Percentiles rank a stretch among this genome's conserved stretches.
These are phyloP conservation scores for Talaromyces islandicus DNA, from an alignment of 2,329 filamentous ascomycete species.

Conservation along the genomic window DNA sequence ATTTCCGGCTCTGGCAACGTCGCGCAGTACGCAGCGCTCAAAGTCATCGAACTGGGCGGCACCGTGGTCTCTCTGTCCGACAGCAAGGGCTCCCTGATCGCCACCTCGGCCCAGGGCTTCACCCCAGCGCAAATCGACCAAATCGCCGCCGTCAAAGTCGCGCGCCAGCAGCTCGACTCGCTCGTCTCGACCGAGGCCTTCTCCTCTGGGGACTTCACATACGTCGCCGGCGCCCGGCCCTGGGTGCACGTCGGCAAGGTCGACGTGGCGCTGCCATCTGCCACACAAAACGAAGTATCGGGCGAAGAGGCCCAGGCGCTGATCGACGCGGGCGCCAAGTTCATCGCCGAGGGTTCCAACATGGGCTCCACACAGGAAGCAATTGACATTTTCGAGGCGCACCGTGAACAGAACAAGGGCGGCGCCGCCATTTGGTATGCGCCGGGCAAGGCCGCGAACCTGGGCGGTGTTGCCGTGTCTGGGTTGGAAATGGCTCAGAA, in stretches of 20 bases:
- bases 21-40: constrained; percentile 93
- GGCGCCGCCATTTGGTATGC: constrained; percentile 82
- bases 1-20: constrained; percentile 98
- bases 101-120: constrained; percentile 56
- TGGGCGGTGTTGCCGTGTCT: constrained; percentile 93
- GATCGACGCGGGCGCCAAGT: constrained; percentile 68
- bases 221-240: constrained; percentile 79
- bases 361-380: constrained; percentile 98
- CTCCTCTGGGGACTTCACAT: constrained; percentile 69
- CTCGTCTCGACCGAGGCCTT: constrained; percentile 54
- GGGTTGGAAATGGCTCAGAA: constrained; percentile 99
- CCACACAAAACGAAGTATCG: constrained; percentile 96
- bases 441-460: constrained; percentile 94
- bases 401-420: constrained; percentile 60
- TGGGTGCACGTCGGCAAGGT: constrained; percentile 87
- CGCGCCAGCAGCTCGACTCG: constrained; percentile 73
- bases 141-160: constrained; percentile 81
- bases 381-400: constrained; percentile 86
- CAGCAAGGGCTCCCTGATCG: constrained; percentile 77
- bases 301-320: constrained; percentile 82
- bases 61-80: constrained; percentile 91
- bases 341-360: constrained; percentile 95
- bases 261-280: constrained; percentile 85
- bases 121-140: constrained; percentile 69
- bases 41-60: constrained; percentile 91